A percentile compares a stretch with the other conserved stretches of the same genome.
Conservation (phyloP, 1,284 basidiomycete genomes). For the Marasmius sp. region DNA sequence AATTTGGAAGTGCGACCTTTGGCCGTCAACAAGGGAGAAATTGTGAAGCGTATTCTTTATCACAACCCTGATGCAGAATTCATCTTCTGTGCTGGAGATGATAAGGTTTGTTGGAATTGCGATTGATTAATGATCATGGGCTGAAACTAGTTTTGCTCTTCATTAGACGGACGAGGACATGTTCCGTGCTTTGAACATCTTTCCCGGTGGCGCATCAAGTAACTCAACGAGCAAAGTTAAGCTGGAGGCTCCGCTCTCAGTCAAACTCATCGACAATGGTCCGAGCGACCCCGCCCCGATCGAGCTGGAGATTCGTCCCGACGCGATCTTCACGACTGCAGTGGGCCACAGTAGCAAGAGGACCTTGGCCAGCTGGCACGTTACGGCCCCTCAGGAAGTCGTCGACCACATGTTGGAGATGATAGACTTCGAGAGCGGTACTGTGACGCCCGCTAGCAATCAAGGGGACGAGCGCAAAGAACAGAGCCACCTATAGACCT, state of each 20-base stretch:
- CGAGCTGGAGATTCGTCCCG: slow-evolving; percentile 62
- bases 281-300: slow-evolving; percentile 40
- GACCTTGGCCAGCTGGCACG: slow-evolving; percentile 88
- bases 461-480: background rate
- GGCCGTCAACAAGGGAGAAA: slow-evolving; percentile 98
- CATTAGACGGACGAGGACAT: slow-evolving; percentile 90
- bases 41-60: slow-evolving; percentile 92
- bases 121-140: background rate
- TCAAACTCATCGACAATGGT: slow-evolving; percentile 54
- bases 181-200: slow-evolving; percentile 84
- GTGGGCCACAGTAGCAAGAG: slow-evolving; percentile 86
- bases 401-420: slow-evolving; percentile 68
- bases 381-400: slow-evolving; percentile 76
- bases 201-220: slow-evolving; percentile 29
- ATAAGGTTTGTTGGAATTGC: slow-evolving; percentile 67
- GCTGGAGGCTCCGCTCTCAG: slow-evolving; percentile 74
- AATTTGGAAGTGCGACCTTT: slow-evolving; percentile 95
- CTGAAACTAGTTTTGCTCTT: background rate
- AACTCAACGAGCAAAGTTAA: slow-evolving; percentile 35
- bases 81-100: slow-evolving; percentile 96
- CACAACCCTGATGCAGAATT: slow-evolving; percentile 92
- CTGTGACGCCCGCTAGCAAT: background rate
- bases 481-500: background rate
- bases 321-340: slow-evolving; percentile 84
- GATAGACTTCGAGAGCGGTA: background rate